Base-by-base conservation (phyloP, 1,284 basidiomycete genomes). In the Cutaneotrichosporon cutaneum region DNA sequence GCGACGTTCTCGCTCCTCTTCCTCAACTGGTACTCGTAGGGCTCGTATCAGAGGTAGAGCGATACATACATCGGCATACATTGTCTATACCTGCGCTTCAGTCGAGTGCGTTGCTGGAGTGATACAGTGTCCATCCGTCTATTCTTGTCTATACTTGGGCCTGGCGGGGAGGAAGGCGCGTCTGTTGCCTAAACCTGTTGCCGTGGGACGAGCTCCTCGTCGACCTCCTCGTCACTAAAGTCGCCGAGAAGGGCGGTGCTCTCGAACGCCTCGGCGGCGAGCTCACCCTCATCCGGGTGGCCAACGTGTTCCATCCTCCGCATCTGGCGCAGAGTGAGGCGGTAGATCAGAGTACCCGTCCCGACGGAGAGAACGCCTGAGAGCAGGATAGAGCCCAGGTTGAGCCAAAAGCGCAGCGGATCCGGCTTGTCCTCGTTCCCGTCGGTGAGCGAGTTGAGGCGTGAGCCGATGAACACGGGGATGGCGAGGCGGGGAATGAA, bases 1-100 rank as follows among this genome's bases (percentile, higher is more conserved):
- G 82, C 82, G 24, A 82, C 81, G 55, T 67, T 83, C 45, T 81
- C 81, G 1, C 65, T 85, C 57, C 69, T 85, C 47, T 84, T 85
- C 69, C 70, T 84, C 58, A 82, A 85, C 68, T 83, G 82, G 76
- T 81, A 82, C 64, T 68, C 74, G 24, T 77, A 60, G 47, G 9
- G 27, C 39, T 35, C 56, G 61, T 47, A 58, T 53, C 58, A 58
- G 47, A 58, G 22, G 8, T 45, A 9, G 27, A 22, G 13, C 26
- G 33, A n/a, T 32, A 51, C 27, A 51, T 51, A 32, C 48, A 30
- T 22, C 9, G n/a, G 22, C 21, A 45, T 45, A 45, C 18, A 27
- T 27, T 48, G 45, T 26, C 45, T 27, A 16, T 48, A 11, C 45
- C 26, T 24, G 21, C 11, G 18, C 39, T 3, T n/a, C 7, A 4